Evolutionary conservation across 768 basidiomycete genomes (phyloP).

Genomic region (Brasilioporus rufonigricans): DNA sequence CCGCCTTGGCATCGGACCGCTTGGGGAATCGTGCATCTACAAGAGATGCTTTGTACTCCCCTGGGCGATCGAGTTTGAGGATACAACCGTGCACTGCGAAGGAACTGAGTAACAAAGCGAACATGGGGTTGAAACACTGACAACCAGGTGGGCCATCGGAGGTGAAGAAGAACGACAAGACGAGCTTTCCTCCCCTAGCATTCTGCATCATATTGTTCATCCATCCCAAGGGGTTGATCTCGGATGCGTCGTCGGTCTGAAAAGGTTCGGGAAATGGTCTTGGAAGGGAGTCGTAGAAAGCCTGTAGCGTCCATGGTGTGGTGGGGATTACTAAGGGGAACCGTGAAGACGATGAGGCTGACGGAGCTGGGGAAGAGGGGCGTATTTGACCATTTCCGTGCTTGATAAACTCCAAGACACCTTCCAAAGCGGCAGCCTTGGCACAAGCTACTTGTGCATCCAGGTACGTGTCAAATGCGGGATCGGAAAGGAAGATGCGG

Average conservation of each 20-base stretch:
- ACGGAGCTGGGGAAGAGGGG: conserved; percentile 28
- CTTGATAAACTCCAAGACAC: conserved; percentile 57
- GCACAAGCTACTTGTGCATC: conserved; percentile 57
- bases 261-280: conserved; percentile 59
- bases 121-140: conserved; percentile 32
- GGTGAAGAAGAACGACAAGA: conserved; percentile 43
- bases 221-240: conserved; percentile 56
- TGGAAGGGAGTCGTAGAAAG: conserved; percentile 64
- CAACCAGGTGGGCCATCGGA: conserved; percentile 42
- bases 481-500: conserved; percentile 50
- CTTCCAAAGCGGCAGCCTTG: conserved; percentile 48
- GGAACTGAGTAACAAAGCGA: conserved; percentile 2
- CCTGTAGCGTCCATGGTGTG: conserved; percentile 44
- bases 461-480: conserved; percentile 37
- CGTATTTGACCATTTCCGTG: conserved; percentile 50
- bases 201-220: conserved; percentile 50
- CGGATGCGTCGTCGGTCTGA: conserved; percentile 41
- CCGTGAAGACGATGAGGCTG: conserved; percentile 4
- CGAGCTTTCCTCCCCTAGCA: conserved; percentile 48
- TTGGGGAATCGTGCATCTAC: conserved; percentile 63
- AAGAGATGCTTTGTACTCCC: conserved; percentile 53
- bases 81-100: conserved; percentile 59
- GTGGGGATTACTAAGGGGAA: conserved; percentile 4
- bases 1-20: conserved; percentile 65
- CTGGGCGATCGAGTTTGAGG: conserved; percentile 54